These are phyloP conservation scores for Pseudogymnoascus sp. DNA, from an alignment of 2,329 filamentous ascomycete species.

Conservation along the genomic window DNA sequence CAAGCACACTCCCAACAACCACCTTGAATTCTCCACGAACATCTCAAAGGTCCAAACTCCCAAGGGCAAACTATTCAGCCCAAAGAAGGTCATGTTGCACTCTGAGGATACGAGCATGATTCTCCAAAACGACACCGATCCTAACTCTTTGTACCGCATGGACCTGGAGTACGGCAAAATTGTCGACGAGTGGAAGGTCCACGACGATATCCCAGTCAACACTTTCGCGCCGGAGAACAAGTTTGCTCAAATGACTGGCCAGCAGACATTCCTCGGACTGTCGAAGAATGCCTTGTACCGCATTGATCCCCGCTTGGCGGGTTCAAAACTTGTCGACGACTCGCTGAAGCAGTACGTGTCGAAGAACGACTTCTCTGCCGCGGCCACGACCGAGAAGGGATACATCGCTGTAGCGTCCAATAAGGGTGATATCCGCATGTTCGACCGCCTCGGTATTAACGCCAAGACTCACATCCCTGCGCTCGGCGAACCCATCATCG, in stretches of 20 bases:
- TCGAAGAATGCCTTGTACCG: constrained; percentile 90
- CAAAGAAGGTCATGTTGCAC: constrained; percentile 53
- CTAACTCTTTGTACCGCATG: constrained; percentile 92
- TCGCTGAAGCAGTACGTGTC: constrained; percentile 93
- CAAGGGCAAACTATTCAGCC: constrained; percentile 77
- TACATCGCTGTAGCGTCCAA: constrained; percentile 95
- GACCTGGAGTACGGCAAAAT: constrained; percentile 97
- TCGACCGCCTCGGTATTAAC: constrained; percentile 92
- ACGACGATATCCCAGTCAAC: constrained; percentile 88
- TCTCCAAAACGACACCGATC: constrained; percentile 47
- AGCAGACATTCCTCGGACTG: constrained; percentile 90
- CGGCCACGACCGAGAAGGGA: constrained; percentile 91
- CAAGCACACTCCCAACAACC: constrained; percentile 88
- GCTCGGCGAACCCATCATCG: constrained; percentile 88
- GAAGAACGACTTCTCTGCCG: constrained; percentile 94
- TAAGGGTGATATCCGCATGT: constrained; percentile 95
- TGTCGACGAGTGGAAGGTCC: constrained; percentile 96
- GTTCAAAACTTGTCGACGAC: constrained; percentile 85
- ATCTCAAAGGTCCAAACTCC: constrained; percentile 94
- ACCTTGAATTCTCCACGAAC: constrained; percentile 91
- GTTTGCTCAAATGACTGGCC: constrained; percentile 93
- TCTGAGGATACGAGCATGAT: constrained; percentile 31
- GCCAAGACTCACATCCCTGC: constrained; percentile 96
- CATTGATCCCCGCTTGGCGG: constrained; percentile 81
- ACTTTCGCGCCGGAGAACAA: constrained; percentile 95